Evolutionary conservation across 2,329 filamentous ascomycete genomes (phyloP), one percentile per base, ranked within the genome.

Genomic region (Hymenoscyphus scutula): DNA sequence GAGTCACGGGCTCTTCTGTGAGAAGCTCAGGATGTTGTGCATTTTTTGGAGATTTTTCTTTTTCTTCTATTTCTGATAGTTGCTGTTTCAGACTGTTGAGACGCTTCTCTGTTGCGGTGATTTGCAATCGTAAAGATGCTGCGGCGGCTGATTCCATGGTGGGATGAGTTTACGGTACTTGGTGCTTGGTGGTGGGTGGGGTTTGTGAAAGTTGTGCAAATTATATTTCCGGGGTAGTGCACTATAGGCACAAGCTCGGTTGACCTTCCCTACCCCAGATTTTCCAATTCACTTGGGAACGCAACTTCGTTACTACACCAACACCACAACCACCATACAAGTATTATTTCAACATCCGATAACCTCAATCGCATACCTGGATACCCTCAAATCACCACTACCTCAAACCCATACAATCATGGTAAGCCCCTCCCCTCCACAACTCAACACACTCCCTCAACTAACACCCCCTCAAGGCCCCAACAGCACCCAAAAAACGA

Each of bases 401-500:
- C 10, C n/a, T 38, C 4, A 2, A 25, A 11, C 32, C 15, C 1
- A 1, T 10, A 23, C 30, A 64, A 65, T 56, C 58, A 69, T 69
- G 68, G 68, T 68, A 67, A 27, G 19, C n/a, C 17, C 15, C 17
- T 15, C 5, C 34, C 17, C 27, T n/a, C 30, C n/a, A n/a, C n/a
- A 59, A 57, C 15, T 29, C 3, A 19, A 27, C 25, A 48, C 53
- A 72, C 67, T 67, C 67, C 6, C 68, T 66, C 60, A 71, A 74
- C 59, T 71, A 70, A 70, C 51, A 30, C 29, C 19, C 23, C 41
- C 23, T 19, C 1, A 59, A 80, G 77, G 77, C 77, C 11, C 79
- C 78, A n/a, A 74, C 74, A 48, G 74, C 76, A 19, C 78, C 81
- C 56, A 78, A 79, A 62, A 86, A 85, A 69, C 83, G 81, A 62